phyloP scores from a whole-genome alignment of 2,329 filamentous ascomycete genomes.

The Exophiala sp. region DNA sequence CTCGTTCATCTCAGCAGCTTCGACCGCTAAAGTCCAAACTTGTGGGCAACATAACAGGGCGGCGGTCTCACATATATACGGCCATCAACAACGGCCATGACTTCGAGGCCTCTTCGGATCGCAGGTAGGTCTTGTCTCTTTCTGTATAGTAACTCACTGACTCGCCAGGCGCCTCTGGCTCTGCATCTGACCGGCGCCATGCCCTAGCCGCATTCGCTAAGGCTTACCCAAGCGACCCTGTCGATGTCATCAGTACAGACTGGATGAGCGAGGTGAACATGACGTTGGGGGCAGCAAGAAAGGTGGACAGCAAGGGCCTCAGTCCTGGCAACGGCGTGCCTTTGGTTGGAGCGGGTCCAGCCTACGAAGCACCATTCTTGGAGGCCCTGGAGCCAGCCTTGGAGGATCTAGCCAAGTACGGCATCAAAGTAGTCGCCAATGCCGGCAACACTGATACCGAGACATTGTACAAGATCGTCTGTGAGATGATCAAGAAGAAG shows the following conservation, averaged over 20 bases:
- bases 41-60: neutral
- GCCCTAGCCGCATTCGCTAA: slow-evolving; percentile 41
- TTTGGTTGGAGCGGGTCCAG: slow-evolving; percentile 32
- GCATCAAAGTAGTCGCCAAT: slow-evolving; percentile 43
- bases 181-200: slow-evolving; percentile 43
- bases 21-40: neutral
- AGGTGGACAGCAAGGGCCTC: slow-evolving; percentile 32
- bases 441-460: slow-evolving; percentile 41
- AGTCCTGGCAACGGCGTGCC: slow-evolving; percentile 17
- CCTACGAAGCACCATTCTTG: slow-evolving; percentile 50
- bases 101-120: slow-evolving; percentile 20
- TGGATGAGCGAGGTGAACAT: slow-evolving; percentile 51
- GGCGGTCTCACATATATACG: neutral
- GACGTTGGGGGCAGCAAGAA: slow-evolving; percentile 39
- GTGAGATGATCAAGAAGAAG: slow-evolving; percentile 35
- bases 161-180: slow-evolving; percentile 38
- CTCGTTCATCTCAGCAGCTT: neutral
- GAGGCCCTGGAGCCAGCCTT: slow-evolving; percentile 43
- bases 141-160: neutral
- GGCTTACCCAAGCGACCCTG: slow-evolving; percentile 40
- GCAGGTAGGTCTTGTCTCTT: slow-evolving; percentile 9
- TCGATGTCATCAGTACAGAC: slow-evolving; percentile 45
- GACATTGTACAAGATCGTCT: slow-evolving; percentile 37
- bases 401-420: slow-evolving; percentile 36
- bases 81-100: neutral